These are phyloP conservation scores for Auxenochlorella pyrenoidosa DNA, from an alignment of 139 green algal genomes.

Conservation along the genomic window DNA sequence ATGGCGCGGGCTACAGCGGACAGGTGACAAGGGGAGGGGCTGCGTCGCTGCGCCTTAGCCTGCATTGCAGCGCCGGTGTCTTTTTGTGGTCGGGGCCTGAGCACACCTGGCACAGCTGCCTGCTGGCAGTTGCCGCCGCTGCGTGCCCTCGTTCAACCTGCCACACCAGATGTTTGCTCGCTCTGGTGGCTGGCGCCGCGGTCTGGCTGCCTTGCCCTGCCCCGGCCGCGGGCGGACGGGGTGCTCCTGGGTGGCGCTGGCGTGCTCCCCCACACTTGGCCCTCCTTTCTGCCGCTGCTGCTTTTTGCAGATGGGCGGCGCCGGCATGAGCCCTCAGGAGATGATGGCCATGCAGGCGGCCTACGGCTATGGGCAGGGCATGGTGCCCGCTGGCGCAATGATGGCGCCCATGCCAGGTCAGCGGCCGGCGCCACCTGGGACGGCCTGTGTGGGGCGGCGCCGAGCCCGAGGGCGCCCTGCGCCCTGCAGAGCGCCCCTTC, in stretches of 20 bases:
- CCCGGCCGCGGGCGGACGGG: too few species aligned
- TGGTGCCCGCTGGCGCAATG: slow-evolving; percentile 9
- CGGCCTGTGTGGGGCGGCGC: too few species aligned
- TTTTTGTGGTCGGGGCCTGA: background rate
- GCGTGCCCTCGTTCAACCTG: too few species aligned
- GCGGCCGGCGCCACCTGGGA: too few species aligned
- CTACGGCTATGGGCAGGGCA: slow-evolving; percentile 19
- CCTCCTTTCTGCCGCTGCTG: background rate
- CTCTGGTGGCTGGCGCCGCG: background rate
- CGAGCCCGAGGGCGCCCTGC: too few species aligned
- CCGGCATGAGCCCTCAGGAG: background rate
- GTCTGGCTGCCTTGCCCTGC: background rate
- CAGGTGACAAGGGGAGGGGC: slow-evolving; percentile 2
- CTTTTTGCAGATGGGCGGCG: slow-evolving; percentile 11
- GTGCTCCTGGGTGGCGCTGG: background rate
- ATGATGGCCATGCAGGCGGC: slow-evolving; percentile 22
- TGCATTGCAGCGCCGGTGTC: too few species aligned
- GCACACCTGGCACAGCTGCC: too few species aligned
- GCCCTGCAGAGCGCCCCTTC: too few species aligned
- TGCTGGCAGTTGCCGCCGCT: too few species aligned
- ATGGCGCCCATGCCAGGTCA: slow-evolving; percentile 29
- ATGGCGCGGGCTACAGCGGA: background rate
- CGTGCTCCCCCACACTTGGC: background rate
- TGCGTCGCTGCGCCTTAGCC: too few species aligned
- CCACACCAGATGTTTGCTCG: background rate